phyloP scores from a whole-genome alignment of 257 asterid species.

The Scutellaria baicalensis region DNA sequence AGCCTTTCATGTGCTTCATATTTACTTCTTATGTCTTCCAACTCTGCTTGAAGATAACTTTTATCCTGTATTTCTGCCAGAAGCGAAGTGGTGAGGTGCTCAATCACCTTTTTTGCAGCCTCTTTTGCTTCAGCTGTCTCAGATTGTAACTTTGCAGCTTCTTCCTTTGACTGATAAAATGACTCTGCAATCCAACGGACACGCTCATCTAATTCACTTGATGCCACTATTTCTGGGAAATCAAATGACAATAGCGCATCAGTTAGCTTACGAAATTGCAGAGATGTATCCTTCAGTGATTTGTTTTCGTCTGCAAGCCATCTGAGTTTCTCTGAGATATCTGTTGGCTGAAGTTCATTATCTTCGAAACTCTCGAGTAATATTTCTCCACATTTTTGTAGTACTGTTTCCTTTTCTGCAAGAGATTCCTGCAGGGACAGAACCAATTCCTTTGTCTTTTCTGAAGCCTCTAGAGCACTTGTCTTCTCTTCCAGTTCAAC shows the following conservation, averaged over 20 bases:
- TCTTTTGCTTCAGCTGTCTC: slow-evolving; percentile 45
- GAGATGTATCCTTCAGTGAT: slow-evolving; percentile 39
- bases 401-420: slow-evolving; percentile 47
- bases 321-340: slow-evolving; percentile 50
- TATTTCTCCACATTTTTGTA: slow-evolving; percentile 64
- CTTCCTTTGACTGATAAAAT: slow-evolving; percentile 44
- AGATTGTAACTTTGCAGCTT: slow-evolving; percentile 46
- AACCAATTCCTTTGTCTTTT: slow-evolving; percentile 42
- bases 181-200: slow-evolving; percentile 66
- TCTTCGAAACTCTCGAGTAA: slow-evolving; percentile 35
- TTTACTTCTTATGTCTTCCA: slow-evolving; percentile 48
- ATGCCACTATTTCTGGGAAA: slow-evolving; percentile 60
- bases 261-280: slow-evolving; percentile 41
- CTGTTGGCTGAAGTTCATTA: slow-evolving; percentile 42
- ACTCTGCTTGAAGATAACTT: slow-evolving; percentile 48
- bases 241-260: slow-evolving; percentile 36
- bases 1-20: slow-evolving; percentile 36
- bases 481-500: slow-evolving; percentile 69
- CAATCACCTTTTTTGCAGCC: slow-evolving; percentile 49
- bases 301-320: slow-evolving; percentile 65
- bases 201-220: slow-evolving; percentile 41
- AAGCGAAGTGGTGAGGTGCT: slow-evolving; percentile 45
- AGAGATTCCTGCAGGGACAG: slow-evolving; percentile 65
- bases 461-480: slow-evolving; percentile 61
- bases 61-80: slow-evolving; percentile 59